Conservation (phyloP, 2,329 filamentous ascomycete species). For the Venturia carpophila region DNA sequence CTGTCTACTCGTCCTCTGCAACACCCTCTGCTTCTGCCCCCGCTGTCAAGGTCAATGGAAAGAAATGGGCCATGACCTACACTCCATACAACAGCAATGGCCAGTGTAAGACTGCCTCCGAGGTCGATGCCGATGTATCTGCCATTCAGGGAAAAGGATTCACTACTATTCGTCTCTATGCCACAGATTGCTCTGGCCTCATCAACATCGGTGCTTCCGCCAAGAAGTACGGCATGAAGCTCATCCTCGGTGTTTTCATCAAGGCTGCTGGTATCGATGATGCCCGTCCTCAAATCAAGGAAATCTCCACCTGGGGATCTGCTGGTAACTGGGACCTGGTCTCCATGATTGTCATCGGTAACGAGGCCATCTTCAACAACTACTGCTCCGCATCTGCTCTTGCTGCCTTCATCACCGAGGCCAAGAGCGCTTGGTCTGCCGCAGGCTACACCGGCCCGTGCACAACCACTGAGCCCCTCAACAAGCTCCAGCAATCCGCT, state of each 20-base stretch:
- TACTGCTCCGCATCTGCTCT: constrained; percentile 59
- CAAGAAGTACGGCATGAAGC: constrained; percentile 57
- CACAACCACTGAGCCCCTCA: constrained; percentile 82
- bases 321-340: constrained; percentile 68
- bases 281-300: constrained; percentile 64
- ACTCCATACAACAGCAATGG: constrained; percentile 39
- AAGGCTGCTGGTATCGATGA: constrained; percentile 52
- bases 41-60: constrained; percentile 34
- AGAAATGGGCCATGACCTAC: constrained; percentile 44
- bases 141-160: constrained; percentile 43
- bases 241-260: constrained; percentile 87
- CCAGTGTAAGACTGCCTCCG: constrained; percentile 35
- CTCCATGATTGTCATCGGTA: constrained; percentile 76
- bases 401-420: constrained; percentile 58
- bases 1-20: background rate
- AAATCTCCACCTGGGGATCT: constrained; percentile 63
- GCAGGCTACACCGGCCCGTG: constrained; percentile 65
- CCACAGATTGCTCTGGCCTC: constrained; percentile 80
- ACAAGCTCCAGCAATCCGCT: constrained; percentile 61
- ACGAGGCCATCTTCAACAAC: constrained; percentile 78
- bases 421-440: constrained; percentile 53
- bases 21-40: constrained; percentile 12
- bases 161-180: constrained; percentile 73
- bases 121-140: constrained; percentile 36
- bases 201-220: constrained; percentile 64